phyloP scores from a whole-genome alignment of 2,329 filamentous ascomycete species.

The Colletotrichum sp. region DNA sequence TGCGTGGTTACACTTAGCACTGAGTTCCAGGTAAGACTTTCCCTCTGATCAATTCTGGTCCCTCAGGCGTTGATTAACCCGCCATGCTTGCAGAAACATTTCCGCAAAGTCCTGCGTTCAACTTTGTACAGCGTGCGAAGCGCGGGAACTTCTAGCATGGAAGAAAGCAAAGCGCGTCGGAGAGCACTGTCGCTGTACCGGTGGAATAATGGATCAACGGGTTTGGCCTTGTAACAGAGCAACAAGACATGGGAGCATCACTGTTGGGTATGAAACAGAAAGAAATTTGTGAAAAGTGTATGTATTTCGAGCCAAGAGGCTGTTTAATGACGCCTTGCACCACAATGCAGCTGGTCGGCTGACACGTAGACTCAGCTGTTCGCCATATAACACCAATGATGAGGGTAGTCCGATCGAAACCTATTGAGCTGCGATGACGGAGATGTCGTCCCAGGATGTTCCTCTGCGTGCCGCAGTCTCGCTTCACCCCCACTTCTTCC shows the following conservation, averaged over 20 bases:
- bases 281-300: not conserved
- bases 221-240: not conserved
- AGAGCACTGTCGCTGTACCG: not conserved
- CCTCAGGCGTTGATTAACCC: not conserved
- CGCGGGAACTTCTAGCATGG: not conserved
- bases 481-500: not conserved
- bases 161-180: not conserved
- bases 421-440: not conserved
- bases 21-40: not conserved
- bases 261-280: not conserved
- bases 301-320: not conserved
- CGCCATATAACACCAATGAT: not conserved
- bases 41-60: not conserved
- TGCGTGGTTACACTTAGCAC: conserved; percentile 52
- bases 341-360: not conserved
- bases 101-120: not conserved
- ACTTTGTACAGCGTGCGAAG: not conserved
- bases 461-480: not conserved
- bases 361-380: not conserved
- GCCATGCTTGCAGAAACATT: not conserved
- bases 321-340: not conserved
- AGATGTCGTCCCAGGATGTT: not conserved
- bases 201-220: not conserved
- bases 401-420: not conserved
- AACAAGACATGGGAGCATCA: not conserved